These are phyloP conservation scores for Magnusiomyces tetraspermus DNA, from an alignment of 1,139 yeast species.

Conservation along the genomic window DNA sequence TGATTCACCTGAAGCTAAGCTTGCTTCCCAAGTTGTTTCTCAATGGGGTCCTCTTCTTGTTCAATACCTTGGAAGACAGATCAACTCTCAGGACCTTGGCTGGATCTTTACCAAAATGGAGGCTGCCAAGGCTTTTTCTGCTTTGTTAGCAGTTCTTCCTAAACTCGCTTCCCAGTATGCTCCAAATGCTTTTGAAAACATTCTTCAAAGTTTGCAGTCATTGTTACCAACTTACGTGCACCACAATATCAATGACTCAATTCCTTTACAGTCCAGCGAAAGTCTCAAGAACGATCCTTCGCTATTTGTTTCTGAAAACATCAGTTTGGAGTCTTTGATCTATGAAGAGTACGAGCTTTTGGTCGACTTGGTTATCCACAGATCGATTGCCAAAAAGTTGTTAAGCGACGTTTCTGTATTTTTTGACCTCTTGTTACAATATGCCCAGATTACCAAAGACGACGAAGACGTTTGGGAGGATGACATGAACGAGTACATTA, in stretches of 20 bases:
- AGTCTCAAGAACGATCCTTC: not conserved
- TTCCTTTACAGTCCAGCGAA: not conserved
- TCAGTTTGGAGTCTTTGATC: constrained; percentile 10
- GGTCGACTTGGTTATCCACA: constrained; percentile 9
- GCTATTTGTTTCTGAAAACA: not conserved
- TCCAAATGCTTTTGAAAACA: constrained; percentile 4
- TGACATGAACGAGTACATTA: constrained; percentile 61
- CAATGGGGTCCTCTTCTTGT: constrained; percentile 25
- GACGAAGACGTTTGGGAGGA: constrained; percentile 32
- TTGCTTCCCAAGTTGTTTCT: constrained; percentile 22
- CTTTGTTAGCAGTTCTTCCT: constrained; percentile 5
- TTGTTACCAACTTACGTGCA: not conserved
- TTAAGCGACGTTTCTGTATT: constrained; percentile 12
- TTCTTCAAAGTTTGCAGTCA: constrained; percentile 1
- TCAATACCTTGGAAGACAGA: constrained; percentile 14
- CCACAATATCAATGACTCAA: constrained; percentile 5
- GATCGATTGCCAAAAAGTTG: constrained; percentile 7
- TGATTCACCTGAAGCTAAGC: constrained; percentile 9
- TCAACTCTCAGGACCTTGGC: not conserved
- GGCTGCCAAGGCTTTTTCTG: constrained; percentile 7
- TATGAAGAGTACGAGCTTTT: constrained; percentile 14
- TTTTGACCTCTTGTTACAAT: constrained; percentile 15
- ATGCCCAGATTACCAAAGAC: constrained; percentile 27
- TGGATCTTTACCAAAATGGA: constrained; percentile 8
- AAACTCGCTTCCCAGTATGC: constrained; percentile 4